Conservation (phyloP, 306 rosid species). For the Ceratonia siliqua region DNA sequence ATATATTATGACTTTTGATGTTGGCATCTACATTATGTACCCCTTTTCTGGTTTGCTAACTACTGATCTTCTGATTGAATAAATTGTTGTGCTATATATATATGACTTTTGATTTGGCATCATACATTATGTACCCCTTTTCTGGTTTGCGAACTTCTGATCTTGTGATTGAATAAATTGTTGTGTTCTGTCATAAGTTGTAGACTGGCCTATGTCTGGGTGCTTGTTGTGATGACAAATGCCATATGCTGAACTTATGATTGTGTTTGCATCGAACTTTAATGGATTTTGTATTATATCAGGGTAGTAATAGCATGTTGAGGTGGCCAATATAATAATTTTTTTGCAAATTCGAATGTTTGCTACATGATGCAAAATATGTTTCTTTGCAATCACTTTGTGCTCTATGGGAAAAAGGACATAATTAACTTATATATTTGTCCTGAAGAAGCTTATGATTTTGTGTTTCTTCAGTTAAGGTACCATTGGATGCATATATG, state of each 20-base stretch:
- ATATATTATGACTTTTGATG: background rate
- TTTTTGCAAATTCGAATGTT: slow-evolving; percentile 1
- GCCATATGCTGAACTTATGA: background rate
- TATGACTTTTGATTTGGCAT: background rate
- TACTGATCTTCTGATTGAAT: slow-evolving; percentile 3
- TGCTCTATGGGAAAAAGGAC: slow-evolving; percentile 23
- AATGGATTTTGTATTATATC: slow-evolving; percentile 1
- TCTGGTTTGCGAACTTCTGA: background rate
- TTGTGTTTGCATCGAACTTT: slow-evolving; percentile 17
- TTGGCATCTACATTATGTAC: background rate
- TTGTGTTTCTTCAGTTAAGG: slow-evolving; percentile 70
- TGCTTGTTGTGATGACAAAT: background rate
- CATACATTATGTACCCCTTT: no score
- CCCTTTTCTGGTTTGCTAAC: background rate
- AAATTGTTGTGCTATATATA: background rate
- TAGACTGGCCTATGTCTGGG: slow-evolving; percentile 10
- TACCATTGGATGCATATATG: slow-evolving; percentile 88
- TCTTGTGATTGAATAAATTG: background rate
- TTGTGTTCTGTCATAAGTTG: background rate
- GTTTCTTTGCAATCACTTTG: slow-evolving; percentile 15
- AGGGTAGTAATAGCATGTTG: slow-evolving; percentile 2
- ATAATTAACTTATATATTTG: background rate
- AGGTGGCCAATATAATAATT: background rate
- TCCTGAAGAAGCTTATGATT: slow-evolving; percentile 35
- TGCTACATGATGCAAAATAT: slow-evolving; percentile 16